Percentiles rank a stretch among this genome's conserved stretches.
phyloP scores from a whole-genome alignment of 2,329 filamentous ascomycete genomes.

The Byssothecium circinans region DNA sequence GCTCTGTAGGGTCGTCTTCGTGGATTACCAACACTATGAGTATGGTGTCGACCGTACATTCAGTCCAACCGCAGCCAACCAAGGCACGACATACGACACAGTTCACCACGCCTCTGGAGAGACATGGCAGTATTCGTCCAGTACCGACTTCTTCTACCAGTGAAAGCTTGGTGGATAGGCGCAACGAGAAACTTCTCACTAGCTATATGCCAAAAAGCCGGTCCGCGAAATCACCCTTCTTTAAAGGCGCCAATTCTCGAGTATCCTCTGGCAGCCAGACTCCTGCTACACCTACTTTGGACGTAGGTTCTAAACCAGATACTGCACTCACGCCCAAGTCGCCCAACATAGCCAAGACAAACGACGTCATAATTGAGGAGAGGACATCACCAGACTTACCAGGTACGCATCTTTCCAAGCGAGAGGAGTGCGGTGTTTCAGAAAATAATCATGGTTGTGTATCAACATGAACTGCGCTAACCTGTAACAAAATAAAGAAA shows the following conservation, averaged over 20 bases:
- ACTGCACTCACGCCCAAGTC: conserved; percentile 10
- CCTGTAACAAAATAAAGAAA: background rate
- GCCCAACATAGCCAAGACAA: conserved; percentile 19
- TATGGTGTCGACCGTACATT: conserved; percentile 43
- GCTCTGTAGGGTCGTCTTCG: conserved; percentile 40
- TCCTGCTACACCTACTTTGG: conserved; percentile 20
- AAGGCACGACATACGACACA: conserved; percentile 26
- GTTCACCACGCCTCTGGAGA: conserved; percentile 35
- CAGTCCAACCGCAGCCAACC: conserved; percentile 41
- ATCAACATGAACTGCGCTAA: no score
- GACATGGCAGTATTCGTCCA: conserved; percentile 45
- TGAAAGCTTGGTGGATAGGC: conserved; percentile 41
- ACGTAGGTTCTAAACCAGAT: conserved; percentile 11
- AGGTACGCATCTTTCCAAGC: background rate
- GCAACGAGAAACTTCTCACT: conserved; percentile 47
- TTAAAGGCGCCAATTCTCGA: conserved; percentile 38
- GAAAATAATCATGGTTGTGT: no score
- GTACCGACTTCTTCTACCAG: conserved; percentile 32
- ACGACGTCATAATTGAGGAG: conserved; percentile 19
- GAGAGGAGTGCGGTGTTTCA: no score
- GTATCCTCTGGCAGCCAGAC: conserved; percentile 33
- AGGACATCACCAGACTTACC: conserved; percentile 14
- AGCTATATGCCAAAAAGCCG: conserved; percentile 48
- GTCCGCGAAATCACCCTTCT: conserved; percentile 43
- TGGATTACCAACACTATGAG: conserved; percentile 45